Evolutionary conservation across 176 grass and related monocot species (phyloP).

Genomic region (Aegilops bicornis): DNA sequence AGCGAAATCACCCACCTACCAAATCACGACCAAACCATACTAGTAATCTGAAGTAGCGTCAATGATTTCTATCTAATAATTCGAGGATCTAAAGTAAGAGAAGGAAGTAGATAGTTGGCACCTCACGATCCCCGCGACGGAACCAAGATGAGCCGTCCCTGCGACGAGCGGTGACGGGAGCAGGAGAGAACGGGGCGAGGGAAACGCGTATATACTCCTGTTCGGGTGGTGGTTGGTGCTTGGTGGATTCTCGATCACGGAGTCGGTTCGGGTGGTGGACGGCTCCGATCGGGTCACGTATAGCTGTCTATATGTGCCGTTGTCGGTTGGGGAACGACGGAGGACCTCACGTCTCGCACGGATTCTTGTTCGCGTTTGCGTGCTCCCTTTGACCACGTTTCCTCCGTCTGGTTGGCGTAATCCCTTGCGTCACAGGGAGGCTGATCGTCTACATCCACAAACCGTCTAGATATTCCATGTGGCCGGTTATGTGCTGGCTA

Average conservation of each 20-base stretch:
- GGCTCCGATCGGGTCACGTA: background rate
- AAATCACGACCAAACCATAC: background rate
- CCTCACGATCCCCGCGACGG: background rate
- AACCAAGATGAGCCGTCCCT: background rate
- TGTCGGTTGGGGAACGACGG: background rate
- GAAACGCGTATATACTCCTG: background rate
- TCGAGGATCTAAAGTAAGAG: background rate
- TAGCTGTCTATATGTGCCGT: background rate
- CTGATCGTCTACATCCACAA: background rate
- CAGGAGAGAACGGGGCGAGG: background rate
- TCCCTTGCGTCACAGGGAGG: background rate
- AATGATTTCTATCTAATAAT: no score
- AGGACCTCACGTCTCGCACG: slow-evolving; percentile 5
- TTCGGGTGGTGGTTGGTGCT: background rate
- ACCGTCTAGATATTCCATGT: background rate
- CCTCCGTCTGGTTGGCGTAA: background rate
- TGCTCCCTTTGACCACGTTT: background rate
- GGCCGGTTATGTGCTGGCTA: background rate
- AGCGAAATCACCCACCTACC: background rate
- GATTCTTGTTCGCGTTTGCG: background rate
- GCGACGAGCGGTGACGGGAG: background rate
- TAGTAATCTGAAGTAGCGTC: no score
- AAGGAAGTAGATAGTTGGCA: background rate
- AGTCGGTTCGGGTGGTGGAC: slow-evolving; percentile 15
- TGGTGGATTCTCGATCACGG: background rate